A percentile compares a stretch with the other conserved stretches of the same genome.
phyloP scores from a whole-genome alignment of 225 moss, liverwort and hornwort species.

The Polytrichum commune region DNA sequence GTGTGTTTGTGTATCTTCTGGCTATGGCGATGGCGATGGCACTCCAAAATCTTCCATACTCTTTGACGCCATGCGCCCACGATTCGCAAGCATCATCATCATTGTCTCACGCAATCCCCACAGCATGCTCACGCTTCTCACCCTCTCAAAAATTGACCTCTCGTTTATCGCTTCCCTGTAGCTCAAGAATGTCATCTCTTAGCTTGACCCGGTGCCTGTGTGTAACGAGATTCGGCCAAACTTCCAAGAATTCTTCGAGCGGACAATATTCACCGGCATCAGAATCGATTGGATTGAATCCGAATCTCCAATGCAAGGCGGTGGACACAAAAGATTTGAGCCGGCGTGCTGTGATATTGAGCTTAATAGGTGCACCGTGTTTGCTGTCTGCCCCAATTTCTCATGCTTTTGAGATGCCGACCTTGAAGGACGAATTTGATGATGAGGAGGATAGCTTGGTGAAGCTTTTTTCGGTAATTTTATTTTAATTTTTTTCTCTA shows the following conservation, averaged over 20 bases:
- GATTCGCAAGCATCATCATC: too few species aligned
- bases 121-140: too few species aligned
- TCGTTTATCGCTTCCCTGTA: background rate
- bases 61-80: too few species aligned
- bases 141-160: too few species aligned
- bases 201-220: background rate
- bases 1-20: too few species aligned
- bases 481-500: background rate
- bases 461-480: conserved; percentile 43
- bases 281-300: background rate
- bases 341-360: conserved; percentile 22
- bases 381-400: conserved; percentile 13
- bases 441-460: conserved; percentile 51
- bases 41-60: too few species aligned
- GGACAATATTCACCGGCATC: background rate
- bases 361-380: conserved; percentile 21
- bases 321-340: background rate
- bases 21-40: too few species aligned
- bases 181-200: background rate
- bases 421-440: conserved; percentile 44
- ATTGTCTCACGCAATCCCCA: too few species aligned
- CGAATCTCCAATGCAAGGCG: background rate
- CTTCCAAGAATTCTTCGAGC: background rate
- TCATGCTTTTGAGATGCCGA: conserved; percentile 31
- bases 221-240: too few species aligned